Conservation (phyloP, 495 filamentous ascomycete species). For the Pseudevernia furfuracea region DNA sequence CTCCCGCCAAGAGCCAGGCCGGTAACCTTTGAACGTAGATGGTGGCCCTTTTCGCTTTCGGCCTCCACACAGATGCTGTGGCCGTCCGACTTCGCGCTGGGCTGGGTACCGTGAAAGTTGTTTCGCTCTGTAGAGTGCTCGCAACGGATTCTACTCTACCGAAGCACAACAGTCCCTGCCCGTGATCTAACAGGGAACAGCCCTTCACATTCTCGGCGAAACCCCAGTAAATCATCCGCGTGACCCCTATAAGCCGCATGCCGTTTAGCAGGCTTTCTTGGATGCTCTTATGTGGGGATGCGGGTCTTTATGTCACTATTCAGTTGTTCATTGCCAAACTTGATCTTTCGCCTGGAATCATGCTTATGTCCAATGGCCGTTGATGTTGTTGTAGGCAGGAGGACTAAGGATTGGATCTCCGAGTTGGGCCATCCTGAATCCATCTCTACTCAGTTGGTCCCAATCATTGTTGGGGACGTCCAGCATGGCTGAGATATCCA, state of each 20-base stretch:
- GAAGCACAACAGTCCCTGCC: neutral
- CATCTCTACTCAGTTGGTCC: conserved; percentile 23
- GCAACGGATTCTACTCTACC: neutral
- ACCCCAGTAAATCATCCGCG: neutral
- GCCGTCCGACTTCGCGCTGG: neutral
- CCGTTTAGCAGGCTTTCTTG: neutral
- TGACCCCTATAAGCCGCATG: neutral
- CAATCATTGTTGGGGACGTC: conserved; percentile 16
- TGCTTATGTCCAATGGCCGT: conserved; percentile 4
- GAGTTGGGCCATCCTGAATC: conserved; percentile 20
- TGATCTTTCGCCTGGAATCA: neutral
- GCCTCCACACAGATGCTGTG: neutral
- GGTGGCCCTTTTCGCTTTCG: neutral
- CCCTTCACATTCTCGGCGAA: neutral
- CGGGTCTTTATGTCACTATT: neutral
- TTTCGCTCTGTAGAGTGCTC: neutral
- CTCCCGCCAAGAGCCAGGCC: neutral
- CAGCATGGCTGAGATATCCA: conserved; percentile 20
- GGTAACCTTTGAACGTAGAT: neutral
- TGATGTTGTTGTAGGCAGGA: neutral
- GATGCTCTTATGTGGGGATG: neutral
- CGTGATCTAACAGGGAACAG: neutral
- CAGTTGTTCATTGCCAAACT: neutral
- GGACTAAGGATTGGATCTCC: neutral
- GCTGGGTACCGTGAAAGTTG: neutral